A percentile compares a stretch with the other conserved stretches of the same genome.
These are phyloP conservation scores for Chaetomiaceae sp. DNA, from an alignment of 2,329 filamentous ascomycete genomes.

Conservation along the genomic window DNA sequence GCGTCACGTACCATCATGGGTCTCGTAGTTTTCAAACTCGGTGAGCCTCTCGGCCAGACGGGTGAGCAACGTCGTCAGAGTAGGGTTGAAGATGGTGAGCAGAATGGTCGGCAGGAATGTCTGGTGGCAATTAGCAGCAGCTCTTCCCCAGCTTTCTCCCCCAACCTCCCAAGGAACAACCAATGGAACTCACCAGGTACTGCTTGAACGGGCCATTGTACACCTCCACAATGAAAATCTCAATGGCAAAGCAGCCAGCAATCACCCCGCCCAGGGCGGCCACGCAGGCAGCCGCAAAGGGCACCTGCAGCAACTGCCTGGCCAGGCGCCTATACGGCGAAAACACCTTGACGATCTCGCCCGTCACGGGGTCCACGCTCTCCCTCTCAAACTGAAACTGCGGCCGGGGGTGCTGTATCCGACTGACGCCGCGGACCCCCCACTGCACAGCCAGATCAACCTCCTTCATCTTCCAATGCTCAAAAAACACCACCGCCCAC, in stretches of 20 bases:
- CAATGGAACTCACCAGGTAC: slow-evolving; percentile 58
- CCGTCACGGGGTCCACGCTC: slow-evolving; percentile 73
- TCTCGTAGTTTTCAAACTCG: slow-evolving; percentile 87
- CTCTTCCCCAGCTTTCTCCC: too few relatives aligned
- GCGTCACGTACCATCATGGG: slow-evolving; percentile 67
- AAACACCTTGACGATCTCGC: slow-evolving; percentile 72
- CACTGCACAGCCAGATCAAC: slow-evolving; percentile 80
- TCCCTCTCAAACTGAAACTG: slow-evolving; percentile 78
- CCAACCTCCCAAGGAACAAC: neutral
- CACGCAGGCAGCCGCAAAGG: slow-evolving; percentile 73
- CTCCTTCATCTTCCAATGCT: slow-evolving; percentile 95
- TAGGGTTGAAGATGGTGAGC: slow-evolving; percentile 74
- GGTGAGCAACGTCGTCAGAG: slow-evolving; percentile 71
- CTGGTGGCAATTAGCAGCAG: slow-evolving; percentile 38
- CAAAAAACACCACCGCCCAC: slow-evolving; percentile 88
- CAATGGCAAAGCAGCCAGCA: slow-evolving; percentile 80
- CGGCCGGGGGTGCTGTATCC: slow-evolving; percentile 69
- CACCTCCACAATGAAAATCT: slow-evolving; percentile 93
- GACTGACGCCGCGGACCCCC: slow-evolving; percentile 80
- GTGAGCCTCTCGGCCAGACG: slow-evolving; percentile 72
- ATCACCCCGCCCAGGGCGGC: slow-evolving; percentile 75
- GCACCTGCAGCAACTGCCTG: slow-evolving; percentile 75
- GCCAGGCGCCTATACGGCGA: slow-evolving; percentile 68
- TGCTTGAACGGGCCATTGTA: slow-evolving; percentile 85
- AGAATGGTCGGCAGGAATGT: slow-evolving; percentile 85